Base-by-base conservation (phyloP, 495 filamentous ascomycete genomes). In the Hypoxylon crocopeplum region DNA sequence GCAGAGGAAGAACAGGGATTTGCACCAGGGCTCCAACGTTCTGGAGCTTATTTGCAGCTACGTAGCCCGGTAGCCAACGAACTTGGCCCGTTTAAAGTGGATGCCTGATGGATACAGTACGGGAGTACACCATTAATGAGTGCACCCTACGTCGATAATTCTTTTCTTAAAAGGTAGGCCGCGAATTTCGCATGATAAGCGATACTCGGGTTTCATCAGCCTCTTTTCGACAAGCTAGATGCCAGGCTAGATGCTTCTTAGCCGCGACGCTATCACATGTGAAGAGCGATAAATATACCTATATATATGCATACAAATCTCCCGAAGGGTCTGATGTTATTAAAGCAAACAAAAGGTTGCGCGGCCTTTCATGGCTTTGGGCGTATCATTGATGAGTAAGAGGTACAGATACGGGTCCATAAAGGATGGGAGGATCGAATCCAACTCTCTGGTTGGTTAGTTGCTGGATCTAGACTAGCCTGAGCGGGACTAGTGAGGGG, bases 161-260 rank as follows among this genome's bases (percentile, higher is more conserved):
- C n/a, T n/a, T n/a, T n/a, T n/a, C n/a, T 29, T 13, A 12, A 34
- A 5, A 5, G 25, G 12, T 42, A 5, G 20, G 19, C 27, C 20
- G 40, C 47, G 59, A 52, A 42, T 30, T 21, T 57, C 47, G 52
- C 15, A 48, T 40, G 12, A 19, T n/a, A 50, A 52, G 52, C 59
- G 59, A 56, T 47, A 21, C 15, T 51, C 59, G 59, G 51, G n/a
- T 39, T 15, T 22, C 20, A 24, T 49, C 48, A 25, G 58, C 37
- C 42, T 45, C 33, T n/a, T n/a, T n/a, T n/a, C n/a, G n/a, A n/a
- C n/a, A n/a, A n/a, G n/a, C n/a, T n/a, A n/a, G n/a, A n/a, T n/a
- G n/a, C n/a, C n/a, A n/a, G n/a, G n/a, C n/a, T n/a, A n/a, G n/a
- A n/a, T n/a, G n/a, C n/a, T n/a, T n/a, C n/a, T n/a, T n/a, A n/a